Evolutionary conservation across 2,329 filamentous ascomycete species (phyloP), one percentile per base, ranked within the genome.

Genomic region (Aspergillus proliferans): DNA sequence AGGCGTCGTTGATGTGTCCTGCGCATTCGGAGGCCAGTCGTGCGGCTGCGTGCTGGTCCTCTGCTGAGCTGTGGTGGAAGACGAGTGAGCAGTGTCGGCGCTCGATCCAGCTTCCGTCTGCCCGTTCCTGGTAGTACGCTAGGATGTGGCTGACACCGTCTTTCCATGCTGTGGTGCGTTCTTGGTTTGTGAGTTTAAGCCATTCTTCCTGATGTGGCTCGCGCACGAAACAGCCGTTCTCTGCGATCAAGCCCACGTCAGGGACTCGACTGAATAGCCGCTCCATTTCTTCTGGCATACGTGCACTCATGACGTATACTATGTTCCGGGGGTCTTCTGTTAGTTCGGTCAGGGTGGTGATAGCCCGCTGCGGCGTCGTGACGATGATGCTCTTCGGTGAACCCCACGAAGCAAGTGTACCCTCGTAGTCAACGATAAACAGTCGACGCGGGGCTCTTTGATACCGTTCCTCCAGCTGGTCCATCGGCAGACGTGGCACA

Each of bases 1-100:
- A 95, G 0, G 89, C 87, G 63, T 95, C 91, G 64, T 97, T 97
- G 76, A 97, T 93, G 61, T 96, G 91, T 53, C 88, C 91, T 0
- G 89, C 89, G 62, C 90, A 95, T 65, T 97, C 92, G 18, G 86
- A 87, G 0, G 90, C 92, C 60, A 91, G 86, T 18, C 89, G 84
- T 50, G 81, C 78, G 0, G 91, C 91, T 21, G 81, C 79, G 46
- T 86, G 82, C 50, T 81, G 81, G 64, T 96, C 88, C 48, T 89
- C 86, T 1, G 87, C 85, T 47, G 84, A 84, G 65, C 87, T 87
- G 72, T 93, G 94, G 69, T 95, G 88, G 76, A 95, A 95, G 50
- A 95, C 82, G 21, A 96, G 76, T 36, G 88, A 93, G 74, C 89
- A 95, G 58, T 91, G 87, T n/a, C 89, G 85, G 64, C 94, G 87